Conservation (phyloP, 805 yeast species). For the Peterozyma toletana region DNA sequence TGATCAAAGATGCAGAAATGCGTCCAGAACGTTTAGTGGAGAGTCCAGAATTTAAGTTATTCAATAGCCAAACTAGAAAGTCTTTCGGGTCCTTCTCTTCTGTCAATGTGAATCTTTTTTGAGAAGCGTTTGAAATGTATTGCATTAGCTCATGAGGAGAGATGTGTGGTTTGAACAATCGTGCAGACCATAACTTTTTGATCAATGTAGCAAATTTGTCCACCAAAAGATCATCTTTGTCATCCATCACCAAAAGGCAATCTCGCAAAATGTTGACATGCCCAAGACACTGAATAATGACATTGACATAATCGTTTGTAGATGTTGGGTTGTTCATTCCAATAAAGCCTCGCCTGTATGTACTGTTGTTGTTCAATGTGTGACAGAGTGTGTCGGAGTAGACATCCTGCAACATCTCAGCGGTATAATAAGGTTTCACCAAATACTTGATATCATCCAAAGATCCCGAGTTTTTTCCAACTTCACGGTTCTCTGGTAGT, state of each 20-base stretch:
- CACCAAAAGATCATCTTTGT: conserved; percentile 28
- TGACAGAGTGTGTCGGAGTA: conserved; percentile 29
- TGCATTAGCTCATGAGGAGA: conserved; percentile 64
- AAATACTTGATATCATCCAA: conserved; percentile 46
- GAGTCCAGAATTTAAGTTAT: conserved; percentile 28
- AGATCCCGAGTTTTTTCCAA: conserved; percentile 20
- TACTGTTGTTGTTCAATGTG: conserved; percentile 18
- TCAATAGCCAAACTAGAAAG: conserved; percentile 55
- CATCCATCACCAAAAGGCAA: conserved; percentile 25
- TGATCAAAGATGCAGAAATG: conserved; percentile 13
- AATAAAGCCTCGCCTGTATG: conserved; percentile 56
- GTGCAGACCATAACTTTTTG: conserved; percentile 59
- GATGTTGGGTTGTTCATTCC: conserved; percentile 49
- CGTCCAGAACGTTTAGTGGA: conserved; percentile 13
- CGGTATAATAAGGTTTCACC: conserved; percentile 43
- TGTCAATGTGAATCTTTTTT: conserved; percentile 31
- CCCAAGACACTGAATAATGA: conserved; percentile 43
- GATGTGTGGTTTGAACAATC: conserved; percentile 51
- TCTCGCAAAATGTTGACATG: conserved; percentile 49
- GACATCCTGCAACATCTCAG: conserved; percentile 19
- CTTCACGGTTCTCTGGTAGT: conserved; percentile 56
- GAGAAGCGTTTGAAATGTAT: conserved; percentile 33
- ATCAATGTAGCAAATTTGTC: conserved; percentile 36
- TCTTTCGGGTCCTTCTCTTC: conserved; percentile 44
- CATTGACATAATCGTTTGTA: conserved; percentile 49